Conservation (phyloP, 768 basidiomycete genomes). For the Phlegmacium glaucopus region DNA sequence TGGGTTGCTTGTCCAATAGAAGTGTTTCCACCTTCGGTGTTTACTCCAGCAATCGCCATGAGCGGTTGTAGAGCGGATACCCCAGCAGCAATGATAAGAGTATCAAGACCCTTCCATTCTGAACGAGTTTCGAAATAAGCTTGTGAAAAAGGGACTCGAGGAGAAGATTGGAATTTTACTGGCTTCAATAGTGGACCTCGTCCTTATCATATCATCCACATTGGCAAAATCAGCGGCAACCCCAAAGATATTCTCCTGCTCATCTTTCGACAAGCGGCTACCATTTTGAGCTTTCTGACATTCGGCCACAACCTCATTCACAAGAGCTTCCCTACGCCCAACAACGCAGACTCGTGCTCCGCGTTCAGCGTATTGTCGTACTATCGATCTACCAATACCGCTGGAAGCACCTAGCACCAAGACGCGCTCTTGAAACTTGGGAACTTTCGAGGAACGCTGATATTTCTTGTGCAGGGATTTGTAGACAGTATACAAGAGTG, state of each 20-base stretch:
- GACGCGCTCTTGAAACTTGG: conserved; percentile 59
- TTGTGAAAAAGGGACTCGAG: not conserved
- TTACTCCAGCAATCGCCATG: conserved; percentile 62
- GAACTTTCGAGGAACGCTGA: conserved; percentile 33
- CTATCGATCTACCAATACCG: conserved; percentile 75
- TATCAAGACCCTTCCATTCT: conserved; percentile 87
- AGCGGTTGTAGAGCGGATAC: conserved; percentile 80
- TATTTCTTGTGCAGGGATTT: conserved; percentile 14
- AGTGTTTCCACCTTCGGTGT: conserved; percentile 27
- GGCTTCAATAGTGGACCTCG: conserved; percentile 49
- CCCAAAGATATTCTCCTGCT: conserved; percentile 37
- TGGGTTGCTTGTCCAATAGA: conserved; percentile 35
- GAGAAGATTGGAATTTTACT: conserved; percentile 38
- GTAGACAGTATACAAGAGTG: conserved; percentile 20
- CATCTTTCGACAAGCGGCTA: conserved; percentile 12
- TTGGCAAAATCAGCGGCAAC: conserved; percentile 61
- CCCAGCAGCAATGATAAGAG: conserved; percentile 77
- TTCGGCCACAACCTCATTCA: conserved; percentile 60
- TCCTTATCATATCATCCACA: conserved; percentile 61
- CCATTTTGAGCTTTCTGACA: conserved; percentile 35
- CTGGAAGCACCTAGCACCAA: conserved; percentile 81
- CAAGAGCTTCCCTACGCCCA: conserved; percentile 53
- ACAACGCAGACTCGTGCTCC: conserved; percentile 77
- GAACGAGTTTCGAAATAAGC: not conserved
- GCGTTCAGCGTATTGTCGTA: conserved; percentile 65